Conservation (phyloP, 1,139 yeast genomes). For the Kodamaea derodonti region DNA sequence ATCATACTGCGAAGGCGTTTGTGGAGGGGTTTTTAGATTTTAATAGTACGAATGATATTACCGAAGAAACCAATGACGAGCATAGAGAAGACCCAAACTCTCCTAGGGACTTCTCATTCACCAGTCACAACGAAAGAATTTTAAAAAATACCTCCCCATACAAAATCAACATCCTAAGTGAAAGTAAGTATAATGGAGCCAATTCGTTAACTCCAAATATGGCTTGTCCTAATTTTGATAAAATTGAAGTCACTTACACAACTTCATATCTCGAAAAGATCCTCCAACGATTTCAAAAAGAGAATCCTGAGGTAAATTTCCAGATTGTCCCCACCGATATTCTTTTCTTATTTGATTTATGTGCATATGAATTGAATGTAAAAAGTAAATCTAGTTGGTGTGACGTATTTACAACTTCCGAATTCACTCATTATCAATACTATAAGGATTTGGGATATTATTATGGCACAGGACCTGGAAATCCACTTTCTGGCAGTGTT, state of each 20-base stretch:
- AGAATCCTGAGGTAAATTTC: slow-evolving; percentile 37
- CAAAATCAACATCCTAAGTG: slow-evolving; percentile 12
- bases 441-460: slow-evolving; percentile 38
- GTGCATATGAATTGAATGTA: slow-evolving; percentile 48
- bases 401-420: slow-evolving; percentile 44
- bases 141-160: neutral
- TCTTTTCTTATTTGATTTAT: slow-evolving; percentile 35
- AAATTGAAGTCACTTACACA: slow-evolving; percentile 11
- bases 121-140: no score
- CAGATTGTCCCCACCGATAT: slow-evolving; percentile 25
- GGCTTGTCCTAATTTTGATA: slow-evolving; percentile 20
- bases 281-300: slow-evolving; percentile 32
- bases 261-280: slow-evolving; percentile 10
- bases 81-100: slow-evolving; percentile 2
- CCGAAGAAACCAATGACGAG: slow-evolving; percentile 1
- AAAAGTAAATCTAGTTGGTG: slow-evolving; percentile 45
- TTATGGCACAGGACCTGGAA: slow-evolving; percentile 21
- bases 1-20: slow-evolving; percentile 14
- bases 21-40: slow-evolving; percentile 21
- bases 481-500: slow-evolving; percentile 18
- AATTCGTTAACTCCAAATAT: slow-evolving; percentile 29
- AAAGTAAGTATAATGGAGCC: slow-evolving; percentile 22
- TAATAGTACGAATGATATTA: neutral
- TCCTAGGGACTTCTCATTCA: no score
- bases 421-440: slow-evolving; percentile 47